A percentile compares a stretch with the other conserved stretches of the same genome.
phyloP scores from a whole-genome alignment of 192 early-diverging fungal species.

The Diversispora eburnea region DNA sequence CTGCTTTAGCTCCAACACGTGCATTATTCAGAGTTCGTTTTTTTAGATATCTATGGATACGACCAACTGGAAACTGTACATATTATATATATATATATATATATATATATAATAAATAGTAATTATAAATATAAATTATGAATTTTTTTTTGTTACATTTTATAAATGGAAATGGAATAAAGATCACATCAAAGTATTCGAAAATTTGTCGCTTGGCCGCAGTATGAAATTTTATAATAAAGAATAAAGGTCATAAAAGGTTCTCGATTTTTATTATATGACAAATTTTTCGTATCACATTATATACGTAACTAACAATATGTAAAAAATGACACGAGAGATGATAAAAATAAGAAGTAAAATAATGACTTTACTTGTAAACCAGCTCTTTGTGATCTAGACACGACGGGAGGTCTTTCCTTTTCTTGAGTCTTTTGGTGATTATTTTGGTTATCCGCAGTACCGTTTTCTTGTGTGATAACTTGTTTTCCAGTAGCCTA shows the following conservation, averaged over 20 bases:
- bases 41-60: conserved; percentile 91
- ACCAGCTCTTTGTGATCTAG: conserved; percentile 58
- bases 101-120: too few relatives aligned
- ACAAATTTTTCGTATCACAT: too few relatives aligned
- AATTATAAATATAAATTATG: too few relatives aligned
- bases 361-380: conserved; percentile 46
- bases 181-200: background rate
- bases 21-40: conserved; percentile 72
- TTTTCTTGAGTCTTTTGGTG: conserved; percentile 14
- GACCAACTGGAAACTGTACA: conserved; percentile 84
- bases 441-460: background rate
- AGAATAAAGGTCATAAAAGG: background rate
- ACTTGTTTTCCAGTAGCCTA: conserved; percentile 15
- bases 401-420: conserved; percentile 51
- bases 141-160: too few relatives aligned
- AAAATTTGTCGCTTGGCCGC: too few relatives aligned
- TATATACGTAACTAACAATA: background rate
- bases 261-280: too few relatives aligned
- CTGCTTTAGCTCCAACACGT: conserved; percentile 85
- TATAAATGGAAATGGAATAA: too few relatives aligned
- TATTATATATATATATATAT: too few relatives aligned
- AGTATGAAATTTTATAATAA: background rate
- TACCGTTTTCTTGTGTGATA: background rate
- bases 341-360: background rate
- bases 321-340: background rate